Conservation (phyloP, 1,139 yeast genomes). For the Lodderomyces parapsilosis region DNA sequence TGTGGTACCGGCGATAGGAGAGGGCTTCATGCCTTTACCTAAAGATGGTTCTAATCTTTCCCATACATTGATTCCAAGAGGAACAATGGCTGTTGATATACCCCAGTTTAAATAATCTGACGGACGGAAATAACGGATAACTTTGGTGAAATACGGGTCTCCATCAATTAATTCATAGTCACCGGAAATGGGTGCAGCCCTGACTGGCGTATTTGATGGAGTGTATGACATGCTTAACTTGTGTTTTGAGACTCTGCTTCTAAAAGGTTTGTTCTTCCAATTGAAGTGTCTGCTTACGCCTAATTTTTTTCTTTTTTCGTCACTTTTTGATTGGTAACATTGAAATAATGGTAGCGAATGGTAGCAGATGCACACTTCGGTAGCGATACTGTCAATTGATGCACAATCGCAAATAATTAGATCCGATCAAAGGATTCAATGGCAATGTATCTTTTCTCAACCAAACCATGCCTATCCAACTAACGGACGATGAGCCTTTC, state of each 20-base stretch:
- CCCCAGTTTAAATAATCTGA: slow-evolving; percentile 70
- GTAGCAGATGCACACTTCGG: slow-evolving; percentile 2
- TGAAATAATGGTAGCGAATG: background rate
- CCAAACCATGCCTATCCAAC: slow-evolving; percentile 24
- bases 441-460: too few species aligned
- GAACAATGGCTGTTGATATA: slow-evolving; percentile 62
- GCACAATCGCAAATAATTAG: too few species aligned
- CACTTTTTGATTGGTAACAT: slow-evolving; percentile 14
- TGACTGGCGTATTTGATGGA: slow-evolving; percentile 41
- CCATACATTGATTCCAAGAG: slow-evolving; percentile 58
- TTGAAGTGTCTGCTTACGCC: slow-evolving; percentile 2
- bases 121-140: slow-evolving; percentile 68
- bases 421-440: too few species aligned
- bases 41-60: slow-evolving; percentile 63
- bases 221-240: slow-evolving; percentile 38
- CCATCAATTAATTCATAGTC: slow-evolving; percentile 64
- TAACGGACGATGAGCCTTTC: slow-evolving; percentile 14
- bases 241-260: too few species aligned
- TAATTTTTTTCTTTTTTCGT: slow-evolving; percentile 9
- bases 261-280: too few species aligned
- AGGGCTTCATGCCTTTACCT: slow-evolving; percentile 57
- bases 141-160: slow-evolving; percentile 76
- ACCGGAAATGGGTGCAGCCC: slow-evolving; percentile 43
- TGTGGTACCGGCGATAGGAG: slow-evolving; percentile 54
- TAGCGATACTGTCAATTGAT: background rate